Evolutionary conservation across 768 basidiomycete genomes (phyloP).

Genomic region (Suillus alpinus): DNA sequence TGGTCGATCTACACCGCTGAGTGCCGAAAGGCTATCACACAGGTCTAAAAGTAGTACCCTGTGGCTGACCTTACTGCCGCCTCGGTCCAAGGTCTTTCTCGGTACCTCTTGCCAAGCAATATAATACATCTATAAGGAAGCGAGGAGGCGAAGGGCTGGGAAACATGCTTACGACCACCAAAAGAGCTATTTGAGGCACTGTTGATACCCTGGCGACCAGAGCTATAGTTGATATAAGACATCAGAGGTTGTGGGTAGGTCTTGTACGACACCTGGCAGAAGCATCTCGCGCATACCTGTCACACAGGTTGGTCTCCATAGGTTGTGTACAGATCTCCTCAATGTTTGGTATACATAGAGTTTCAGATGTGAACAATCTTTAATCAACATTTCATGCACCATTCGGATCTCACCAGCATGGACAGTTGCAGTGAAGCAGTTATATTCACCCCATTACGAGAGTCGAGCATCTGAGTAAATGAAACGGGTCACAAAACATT

Average conservation of each 20-base stretch:
- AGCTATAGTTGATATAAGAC: too few species aligned
- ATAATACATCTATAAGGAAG: too few species aligned
- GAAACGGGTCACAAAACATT: not conserved
- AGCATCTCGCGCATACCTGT: not conserved
- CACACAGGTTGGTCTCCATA: not conserved
- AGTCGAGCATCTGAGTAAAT: not conserved
- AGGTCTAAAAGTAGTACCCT: too few species aligned
- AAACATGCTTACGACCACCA: not conserved
- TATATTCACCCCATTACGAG: not conserved
- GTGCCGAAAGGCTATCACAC: too few species aligned
- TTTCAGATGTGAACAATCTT: not conserved
- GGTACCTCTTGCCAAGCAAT: too few species aligned
- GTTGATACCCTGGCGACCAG: not conserved
- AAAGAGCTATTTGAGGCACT: not conserved
- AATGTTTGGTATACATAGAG: not conserved
- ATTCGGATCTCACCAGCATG: not conserved
- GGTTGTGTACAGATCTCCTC: not conserved
- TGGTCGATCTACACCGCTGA: not conserved
- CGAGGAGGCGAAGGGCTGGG: not conserved
- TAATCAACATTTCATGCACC: not conserved
- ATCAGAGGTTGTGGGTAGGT: too few species aligned
- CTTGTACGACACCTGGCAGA: too few species aligned
- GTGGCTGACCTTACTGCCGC: too few species aligned
- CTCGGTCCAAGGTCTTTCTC: too few species aligned
- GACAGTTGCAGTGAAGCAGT: not conserved